phyloP scores from a whole-genome alignment of 1,284 basidiomycete species.

The Cutaneotrichosporon spelunceum region DNA sequence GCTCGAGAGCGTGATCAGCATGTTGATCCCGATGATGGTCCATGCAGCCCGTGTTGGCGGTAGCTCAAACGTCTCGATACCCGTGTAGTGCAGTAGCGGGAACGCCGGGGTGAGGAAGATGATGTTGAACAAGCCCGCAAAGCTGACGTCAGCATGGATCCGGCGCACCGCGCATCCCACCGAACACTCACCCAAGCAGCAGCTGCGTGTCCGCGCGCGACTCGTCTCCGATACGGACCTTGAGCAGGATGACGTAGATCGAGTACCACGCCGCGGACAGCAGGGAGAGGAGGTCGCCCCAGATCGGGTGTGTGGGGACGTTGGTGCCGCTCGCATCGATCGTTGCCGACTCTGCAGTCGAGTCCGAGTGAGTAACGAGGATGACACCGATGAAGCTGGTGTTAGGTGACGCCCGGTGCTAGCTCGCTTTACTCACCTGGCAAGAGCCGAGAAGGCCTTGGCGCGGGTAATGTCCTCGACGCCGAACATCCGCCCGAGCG shows the following conservation, averaged over 20 bases:
- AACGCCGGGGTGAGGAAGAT: constrained; percentile 76
- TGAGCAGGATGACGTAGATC: constrained; percentile 86
- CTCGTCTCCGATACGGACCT: constrained; percentile 77
- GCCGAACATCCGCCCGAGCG: constrained; percentile 73
- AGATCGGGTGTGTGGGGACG: constrained; percentile 47
- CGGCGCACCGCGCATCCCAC: constrained; percentile 3
- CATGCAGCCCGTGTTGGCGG: constrained; percentile 64
- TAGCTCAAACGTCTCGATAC: constrained; percentile 70
- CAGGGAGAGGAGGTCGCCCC: constrained; percentile 77
- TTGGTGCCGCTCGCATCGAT: constrained; percentile 13
- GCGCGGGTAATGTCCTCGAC: constrained; percentile 74
- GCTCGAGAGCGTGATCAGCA: constrained; percentile 77
- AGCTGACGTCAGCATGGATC: constrained; percentile 49
- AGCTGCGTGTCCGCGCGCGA: constrained; percentile 86
- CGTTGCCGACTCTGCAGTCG: constrained; percentile 44
- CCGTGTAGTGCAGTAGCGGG: constrained; percentile 70
- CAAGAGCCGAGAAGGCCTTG: constrained; percentile 76
- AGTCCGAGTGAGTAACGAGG: constrained; percentile 79
- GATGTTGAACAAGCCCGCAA: constrained; percentile 88
- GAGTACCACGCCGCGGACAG: constrained; percentile 84
- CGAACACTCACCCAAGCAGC: constrained; percentile 67
- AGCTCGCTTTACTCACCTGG: constrained; percentile 59
- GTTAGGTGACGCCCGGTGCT: constrained; percentile 14
- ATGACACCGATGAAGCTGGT: constrained; percentile 77
- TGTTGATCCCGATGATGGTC: constrained; percentile 72